Evolutionary conservation across 2,329 filamentous ascomycete genomes (phyloP), one percentile per base, ranked within the genome.

Genomic region (Colletotrichum sublineola): DNA sequence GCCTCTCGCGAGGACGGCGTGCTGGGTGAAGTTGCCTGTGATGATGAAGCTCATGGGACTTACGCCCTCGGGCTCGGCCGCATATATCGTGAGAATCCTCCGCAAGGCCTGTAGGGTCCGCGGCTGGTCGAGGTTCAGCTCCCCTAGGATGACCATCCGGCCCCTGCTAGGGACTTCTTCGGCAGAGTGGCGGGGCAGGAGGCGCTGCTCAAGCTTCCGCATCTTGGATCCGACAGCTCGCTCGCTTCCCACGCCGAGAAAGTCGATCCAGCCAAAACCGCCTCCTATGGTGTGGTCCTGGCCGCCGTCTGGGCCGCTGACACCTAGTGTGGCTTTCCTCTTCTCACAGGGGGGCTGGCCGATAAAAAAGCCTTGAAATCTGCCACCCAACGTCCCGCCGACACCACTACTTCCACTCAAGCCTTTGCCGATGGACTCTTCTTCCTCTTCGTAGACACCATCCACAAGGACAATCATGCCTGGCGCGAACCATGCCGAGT

Each of bases 381-480:
- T 93, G 7, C 96, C 96, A n/a, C 95, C 95, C 68, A 98, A 94
- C 0, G 93, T 94, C 18, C 95, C 96, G 52, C 96, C 96, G 36
- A 98, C 91, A 53, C 96, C 96, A 60, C 90, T 92, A 75, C 90
- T 93, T 6, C 93, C 92, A 63, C 94, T 93, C 5, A 97, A 86
- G 0, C 90, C 91, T 29, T 91, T 91, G 20, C 92, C 91, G 1
- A 87, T 84, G 29, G 90, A 91, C 74, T 91, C 89, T 73, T 95
- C 94, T 77, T 97, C 95, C 80, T 98, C 96, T 80, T 97, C 95
- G 78, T 99, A 99, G n/a, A 96, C 91, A 8, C 96, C 96, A 77
- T 99, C 96, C 0, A 98, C 90, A 0, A 99, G 87, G 4, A 98
- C 93, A 60, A 99, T 93, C 95, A 98, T 98, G 3, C 97, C 97